Conservation (phyloP, 306 rosid genomes). For the Cucurbita ficifolia region DNA sequence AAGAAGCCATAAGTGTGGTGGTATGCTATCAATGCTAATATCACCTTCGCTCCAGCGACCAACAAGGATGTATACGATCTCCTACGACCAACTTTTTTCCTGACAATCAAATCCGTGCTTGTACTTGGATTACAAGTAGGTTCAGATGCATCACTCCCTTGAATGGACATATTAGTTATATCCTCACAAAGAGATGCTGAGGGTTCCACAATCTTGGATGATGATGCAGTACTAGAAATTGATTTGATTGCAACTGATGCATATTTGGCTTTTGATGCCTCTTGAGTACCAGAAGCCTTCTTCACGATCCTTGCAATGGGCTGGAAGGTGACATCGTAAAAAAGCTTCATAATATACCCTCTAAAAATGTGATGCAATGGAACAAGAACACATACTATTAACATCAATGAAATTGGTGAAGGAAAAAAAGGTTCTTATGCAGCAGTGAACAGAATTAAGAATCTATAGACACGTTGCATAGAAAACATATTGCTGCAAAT, state of each 20-base stretch:
- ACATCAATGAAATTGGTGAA: not conserved
- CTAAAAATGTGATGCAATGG: not conserved
- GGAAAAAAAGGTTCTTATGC: not conserved
- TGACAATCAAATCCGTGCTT: constrained; percentile 18
- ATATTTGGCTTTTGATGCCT: constrained; percentile 29
- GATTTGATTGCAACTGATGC: constrained; percentile 19
- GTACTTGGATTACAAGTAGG: constrained; percentile 19
- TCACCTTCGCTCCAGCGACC: constrained; percentile 63
- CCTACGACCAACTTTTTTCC: constrained; percentile 39
- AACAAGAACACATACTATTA: not conserved
- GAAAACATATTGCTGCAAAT: not conserved
- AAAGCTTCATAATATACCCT: not conserved
- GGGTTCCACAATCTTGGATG: constrained; percentile 30
- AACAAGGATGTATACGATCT: constrained; percentile 63
- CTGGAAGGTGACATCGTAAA: constrained; percentile 23
- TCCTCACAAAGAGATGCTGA: constrained; percentile 22
- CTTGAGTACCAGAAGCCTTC: constrained; percentile 22
- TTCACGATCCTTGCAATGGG: constrained; percentile 35
- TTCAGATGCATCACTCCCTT: constrained; percentile 25
- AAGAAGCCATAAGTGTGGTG: not conserved
- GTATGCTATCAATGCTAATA: constrained; percentile 7
- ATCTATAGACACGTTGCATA: not conserved
- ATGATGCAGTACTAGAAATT: constrained; percentile 19
- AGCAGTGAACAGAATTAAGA: not conserved
- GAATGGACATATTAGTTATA: constrained; percentile 21